Percentiles rank a stretch among this genome's conserved stretches.
These are phyloP conservation scores for Cordyceps cicadae DNA, from an alignment of 2,329 filamentous ascomycete genomes.

Conservation along the genomic window DNA sequence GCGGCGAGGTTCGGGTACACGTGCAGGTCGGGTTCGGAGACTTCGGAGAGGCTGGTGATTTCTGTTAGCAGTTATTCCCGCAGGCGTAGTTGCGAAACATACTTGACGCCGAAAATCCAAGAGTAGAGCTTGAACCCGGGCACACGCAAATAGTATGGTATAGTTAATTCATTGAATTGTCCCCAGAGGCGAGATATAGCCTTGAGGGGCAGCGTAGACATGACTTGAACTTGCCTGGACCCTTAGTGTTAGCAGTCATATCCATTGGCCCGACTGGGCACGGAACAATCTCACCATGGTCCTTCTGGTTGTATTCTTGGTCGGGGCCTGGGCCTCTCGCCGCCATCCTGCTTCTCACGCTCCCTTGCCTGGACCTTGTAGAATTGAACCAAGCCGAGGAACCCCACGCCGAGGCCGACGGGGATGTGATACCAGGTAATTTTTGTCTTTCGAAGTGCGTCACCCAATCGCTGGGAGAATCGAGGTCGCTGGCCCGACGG, in stretches of 20 bases:
- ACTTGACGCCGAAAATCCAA: conserved; percentile 83
- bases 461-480: conserved; percentile 44
- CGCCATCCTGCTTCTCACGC: conserved; percentile 39
- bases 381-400: conserved; percentile 75
- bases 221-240: conserved; percentile 72
- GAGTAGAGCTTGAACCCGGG: conserved; percentile 90
- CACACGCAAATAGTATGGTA: conserved; percentile 79
- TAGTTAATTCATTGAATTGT: conserved; percentile 78
- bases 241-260: background rate
- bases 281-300: conserved; percentile 53
- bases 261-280: background rate
- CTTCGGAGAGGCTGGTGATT: conserved; percentile 61
- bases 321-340: conserved; percentile 36
- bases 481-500: conserved; percentile 35
- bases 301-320: conserved; percentile 68
- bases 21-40: conserved; percentile 80
- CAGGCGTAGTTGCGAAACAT: conserved; percentile 15
- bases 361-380: conserved; percentile 61
- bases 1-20: conserved; percentile 86
- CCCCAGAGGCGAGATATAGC: conserved; percentile 86
- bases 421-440: conserved; percentile 89
- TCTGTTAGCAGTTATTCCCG: background rate
- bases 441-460: conserved; percentile 43
- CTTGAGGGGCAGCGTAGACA: conserved; percentile 88
- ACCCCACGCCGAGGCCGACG: conserved; percentile 74